Evolutionary conservation across 495 filamentous ascomycete species (phyloP).

Genomic region (Aspergillus biplanus): DNA sequence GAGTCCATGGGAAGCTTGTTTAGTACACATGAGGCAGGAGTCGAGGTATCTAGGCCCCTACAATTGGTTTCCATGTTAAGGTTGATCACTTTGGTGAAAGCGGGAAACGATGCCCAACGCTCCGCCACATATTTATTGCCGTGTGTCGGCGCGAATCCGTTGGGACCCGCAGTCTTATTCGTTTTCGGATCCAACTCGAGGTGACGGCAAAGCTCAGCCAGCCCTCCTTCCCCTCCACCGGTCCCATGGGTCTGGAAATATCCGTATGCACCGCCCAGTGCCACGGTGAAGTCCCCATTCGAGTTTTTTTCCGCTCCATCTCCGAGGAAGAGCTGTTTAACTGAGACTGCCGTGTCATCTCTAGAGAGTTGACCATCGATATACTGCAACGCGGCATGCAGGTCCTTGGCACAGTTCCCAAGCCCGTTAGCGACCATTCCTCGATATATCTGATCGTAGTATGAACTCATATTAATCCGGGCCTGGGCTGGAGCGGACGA

Average conservation of each 20-base stretch:
- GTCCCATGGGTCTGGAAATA: constrained; percentile 55
- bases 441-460: constrained; percentile 58
- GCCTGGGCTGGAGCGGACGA: constrained; percentile 62
- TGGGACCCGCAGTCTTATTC: constrained; percentile 27
- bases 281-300: constrained; percentile 54
- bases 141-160: constrained; percentile 43
- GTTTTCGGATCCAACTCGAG: constrained; percentile 43
- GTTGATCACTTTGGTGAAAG: constrained; percentile 47
- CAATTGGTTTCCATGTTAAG: constrained; percentile 45
- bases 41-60: constrained; percentile 35
- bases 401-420: constrained; percentile 57
- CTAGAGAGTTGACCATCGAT: constrained; percentile 52
- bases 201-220: constrained; percentile 52
- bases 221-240: constrained; percentile 39
- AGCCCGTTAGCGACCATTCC: constrained; percentile 55
- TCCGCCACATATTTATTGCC: constrained; percentile 48
- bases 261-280: constrained; percentile 43
- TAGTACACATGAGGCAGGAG: constrained; percentile 43
- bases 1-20: constrained; percentile 39
- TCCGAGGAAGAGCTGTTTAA: constrained; percentile 57
- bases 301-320: constrained; percentile 50
- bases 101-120: constrained; percentile 51
- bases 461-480: constrained; percentile 57
- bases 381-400: constrained; percentile 54
- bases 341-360: constrained; percentile 36